Evolutionary conservation across 345 rosid genomes (phyloP).

Genomic region (Gossypium bickii): DNA sequence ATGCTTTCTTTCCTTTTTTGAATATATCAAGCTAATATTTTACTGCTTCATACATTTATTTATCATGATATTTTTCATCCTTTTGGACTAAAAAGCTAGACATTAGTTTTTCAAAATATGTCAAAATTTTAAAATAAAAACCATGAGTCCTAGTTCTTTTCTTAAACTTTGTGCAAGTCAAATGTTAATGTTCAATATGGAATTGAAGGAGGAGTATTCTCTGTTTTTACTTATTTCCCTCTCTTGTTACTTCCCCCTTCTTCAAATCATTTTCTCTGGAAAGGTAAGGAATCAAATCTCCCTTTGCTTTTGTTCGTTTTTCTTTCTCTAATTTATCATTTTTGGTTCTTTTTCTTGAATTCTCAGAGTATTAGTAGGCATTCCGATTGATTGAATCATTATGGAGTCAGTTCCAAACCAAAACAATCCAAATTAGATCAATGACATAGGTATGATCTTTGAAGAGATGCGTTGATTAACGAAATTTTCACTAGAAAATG

Average conservation of each 20-base stretch:
- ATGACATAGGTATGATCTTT: no score
- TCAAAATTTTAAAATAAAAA: background rate
- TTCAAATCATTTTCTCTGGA: background rate
- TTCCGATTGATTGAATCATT: no score
- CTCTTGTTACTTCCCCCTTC: conserved; percentile 1
- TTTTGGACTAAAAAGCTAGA: background rate
- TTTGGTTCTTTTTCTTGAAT: no score
- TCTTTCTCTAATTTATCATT: no score
- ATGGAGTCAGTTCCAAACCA: no score
- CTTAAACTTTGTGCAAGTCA: background rate
- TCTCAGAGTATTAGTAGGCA: no score
- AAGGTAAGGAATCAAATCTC: no score
- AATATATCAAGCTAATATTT: background rate
- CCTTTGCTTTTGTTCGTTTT: no score
- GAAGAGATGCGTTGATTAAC: no score
- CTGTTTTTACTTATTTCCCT: background rate
- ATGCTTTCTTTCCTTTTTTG: conserved; percentile 15
- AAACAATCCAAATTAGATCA: no score
- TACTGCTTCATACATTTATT: background rate
- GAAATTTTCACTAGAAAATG: no score
- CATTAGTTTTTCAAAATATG: background rate
- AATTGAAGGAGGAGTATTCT: background rate
- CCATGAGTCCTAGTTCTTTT: background rate
- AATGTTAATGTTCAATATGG: background rate
- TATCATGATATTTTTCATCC: background rate